These are phyloP conservation scores for Spergularia bocconei DNA, from an alignment of 148 eudicot genomes.

Conservation along the genomic window DNA sequence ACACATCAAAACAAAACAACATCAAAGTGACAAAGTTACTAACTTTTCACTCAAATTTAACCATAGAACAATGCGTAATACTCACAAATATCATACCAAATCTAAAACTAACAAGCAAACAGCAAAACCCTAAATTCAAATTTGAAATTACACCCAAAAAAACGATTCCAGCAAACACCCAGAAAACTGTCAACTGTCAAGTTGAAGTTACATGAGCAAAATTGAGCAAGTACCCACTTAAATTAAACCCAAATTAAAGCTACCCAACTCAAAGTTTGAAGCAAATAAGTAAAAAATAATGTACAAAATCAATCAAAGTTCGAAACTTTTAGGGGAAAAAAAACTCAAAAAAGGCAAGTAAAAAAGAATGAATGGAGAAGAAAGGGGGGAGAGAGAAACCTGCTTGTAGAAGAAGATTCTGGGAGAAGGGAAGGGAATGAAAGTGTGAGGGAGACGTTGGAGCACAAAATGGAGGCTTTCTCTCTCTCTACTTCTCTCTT, in stretches of 20 bases:
- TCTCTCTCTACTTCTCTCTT: background rate
- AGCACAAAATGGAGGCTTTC: slow-evolving; percentile 11
- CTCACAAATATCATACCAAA: background rate
- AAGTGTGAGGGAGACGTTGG: slow-evolving; percentile 25
- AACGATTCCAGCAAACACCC: slow-evolving; percentile 9
- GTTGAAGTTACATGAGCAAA: slow-evolving; percentile 8
- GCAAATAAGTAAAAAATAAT: slow-evolving; percentile 12
- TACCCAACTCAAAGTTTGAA: slow-evolving; percentile 26
- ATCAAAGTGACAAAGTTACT: background rate
- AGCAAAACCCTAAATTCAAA: slow-evolving; percentile 25
- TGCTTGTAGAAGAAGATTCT: background rate
- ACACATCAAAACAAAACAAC: background rate
- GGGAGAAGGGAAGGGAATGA: background rate
- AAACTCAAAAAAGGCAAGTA: slow-evolving; percentile 8
- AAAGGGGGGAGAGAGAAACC: slow-evolving; percentile 5
- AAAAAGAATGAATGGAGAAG: background rate
- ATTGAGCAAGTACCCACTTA: slow-evolving; percentile 22
- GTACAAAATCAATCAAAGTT: slow-evolving; percentile 6
- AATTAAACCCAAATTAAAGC: slow-evolving; percentile 13
- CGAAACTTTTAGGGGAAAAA: background rate
- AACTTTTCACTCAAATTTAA: background rate
- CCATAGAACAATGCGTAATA: background rate
- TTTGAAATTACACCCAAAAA: slow-evolving; percentile 2
- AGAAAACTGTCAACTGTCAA: slow-evolving; percentile 1
- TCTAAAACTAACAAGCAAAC: background rate